Evolutionary conservation across 805 yeast species (phyloP).

Genomic region (Komagataella phaffii): DNA sequence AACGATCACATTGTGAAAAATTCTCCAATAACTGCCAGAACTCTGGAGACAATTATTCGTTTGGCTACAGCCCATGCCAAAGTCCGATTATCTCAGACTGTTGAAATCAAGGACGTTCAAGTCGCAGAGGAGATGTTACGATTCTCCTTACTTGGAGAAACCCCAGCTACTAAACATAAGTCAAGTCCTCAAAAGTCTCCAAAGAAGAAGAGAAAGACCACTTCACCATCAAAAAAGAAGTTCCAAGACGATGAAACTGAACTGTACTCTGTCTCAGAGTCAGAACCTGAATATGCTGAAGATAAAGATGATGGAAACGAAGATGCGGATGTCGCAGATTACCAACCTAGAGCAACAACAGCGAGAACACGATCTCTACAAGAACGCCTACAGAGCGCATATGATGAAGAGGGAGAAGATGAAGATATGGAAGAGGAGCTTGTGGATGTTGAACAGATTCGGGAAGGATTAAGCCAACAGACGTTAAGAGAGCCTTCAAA

Average conservation of each 20-base stretch:
- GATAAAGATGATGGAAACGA: constrained; percentile 14
- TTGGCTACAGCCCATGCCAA: constrained; percentile 94
- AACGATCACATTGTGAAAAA: constrained; percentile 62
- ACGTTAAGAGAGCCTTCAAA: constrained; percentile 5
- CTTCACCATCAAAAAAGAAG: constrained; percentile 4
- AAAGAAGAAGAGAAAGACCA: constrained; percentile 17
- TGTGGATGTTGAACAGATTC: constrained; percentile 5
- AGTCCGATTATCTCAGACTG: constrained; percentile 68
- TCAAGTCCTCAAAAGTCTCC: constrained; percentile 15
- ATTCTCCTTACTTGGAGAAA: constrained; percentile 77
- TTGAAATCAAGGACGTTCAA: constrained; percentile 66
- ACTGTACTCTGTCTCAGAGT: neutral
- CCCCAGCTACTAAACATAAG: constrained; percentile 15
- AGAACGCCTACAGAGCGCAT: neutral
- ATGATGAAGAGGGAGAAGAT: constrained; percentile 8
- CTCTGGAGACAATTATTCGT: constrained; percentile 90
- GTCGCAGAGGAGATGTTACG: constrained; percentile 79
- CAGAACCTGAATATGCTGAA: constrained; percentile 6
- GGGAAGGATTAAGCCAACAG: constrained; percentile 1
- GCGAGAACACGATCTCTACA: neutral
- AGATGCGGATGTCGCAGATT: constrained; percentile 7
- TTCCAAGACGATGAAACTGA: neutral
- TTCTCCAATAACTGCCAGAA: constrained; percentile 96
- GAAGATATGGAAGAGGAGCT: constrained; percentile 11
- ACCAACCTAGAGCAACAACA: neutral